These are phyloP conservation scores for Chenopodium formosanum DNA, from an alignment of 148 eudicot species.

Conservation along the genomic window DNA sequence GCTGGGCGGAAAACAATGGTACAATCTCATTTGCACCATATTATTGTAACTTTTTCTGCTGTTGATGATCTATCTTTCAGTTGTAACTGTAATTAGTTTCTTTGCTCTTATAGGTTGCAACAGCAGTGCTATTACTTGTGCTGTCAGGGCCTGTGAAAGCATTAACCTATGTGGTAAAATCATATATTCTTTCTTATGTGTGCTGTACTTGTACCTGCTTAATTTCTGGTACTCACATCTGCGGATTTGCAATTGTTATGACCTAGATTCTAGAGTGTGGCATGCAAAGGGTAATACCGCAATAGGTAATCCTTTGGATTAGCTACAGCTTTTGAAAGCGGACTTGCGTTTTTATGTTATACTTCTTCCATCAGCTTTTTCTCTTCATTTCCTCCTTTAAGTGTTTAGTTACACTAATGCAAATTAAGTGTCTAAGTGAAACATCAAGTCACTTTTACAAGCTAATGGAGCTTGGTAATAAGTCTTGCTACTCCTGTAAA, in stretches of 20 bases:
- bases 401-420: too few species aligned
- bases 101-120: conserved; percentile 65
- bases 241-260: background rate
- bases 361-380: background rate
- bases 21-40: conserved; percentile 7
- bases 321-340: background rate
- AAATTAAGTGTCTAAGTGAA: background rate
- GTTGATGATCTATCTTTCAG: background rate
- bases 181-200: background rate
- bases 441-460: background rate
- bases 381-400: background rate
- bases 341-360: background rate
- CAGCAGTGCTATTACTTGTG: conserved; percentile 67
- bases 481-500: background rate
- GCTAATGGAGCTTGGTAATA: background rate
- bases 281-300: background rate
- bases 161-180: conserved; percentile 62
- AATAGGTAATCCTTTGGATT: background rate
- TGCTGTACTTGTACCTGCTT: background rate
- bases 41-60: background rate
- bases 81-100: conserved; percentile 6
- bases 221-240: background rate
- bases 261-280: background rate
- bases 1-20: conserved; percentile 98
- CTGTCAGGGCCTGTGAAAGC: conserved; percentile 94